These are phyloP conservation scores for Fistulinella cinereoalba DNA, from an alignment of 1,284 basidiomycete genomes.

Conservation along the genomic window DNA sequence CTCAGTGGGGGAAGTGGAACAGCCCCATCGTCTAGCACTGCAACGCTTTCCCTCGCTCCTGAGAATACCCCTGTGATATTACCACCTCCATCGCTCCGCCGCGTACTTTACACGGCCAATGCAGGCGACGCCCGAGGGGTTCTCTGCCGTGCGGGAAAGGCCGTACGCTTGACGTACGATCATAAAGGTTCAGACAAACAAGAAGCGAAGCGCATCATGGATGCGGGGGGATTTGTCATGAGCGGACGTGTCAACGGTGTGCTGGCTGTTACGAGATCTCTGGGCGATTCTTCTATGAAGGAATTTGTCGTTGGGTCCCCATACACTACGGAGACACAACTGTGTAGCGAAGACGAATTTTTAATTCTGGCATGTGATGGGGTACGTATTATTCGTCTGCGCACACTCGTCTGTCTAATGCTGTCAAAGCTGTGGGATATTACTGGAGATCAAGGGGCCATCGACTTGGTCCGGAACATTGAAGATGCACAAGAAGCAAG, in stretches of 20 bases:
- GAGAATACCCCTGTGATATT: slow-evolving; percentile 33
- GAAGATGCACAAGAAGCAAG: slow-evolving; percentile 85
- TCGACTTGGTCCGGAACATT: slow-evolving; percentile 77
- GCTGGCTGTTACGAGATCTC: slow-evolving; percentile 91
- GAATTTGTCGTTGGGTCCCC: slow-evolving; percentile 98
- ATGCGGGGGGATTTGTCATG: slow-evolving; percentile 98
- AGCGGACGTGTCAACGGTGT: slow-evolving; percentile 98
- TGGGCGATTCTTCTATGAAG: slow-evolving; percentile 99
- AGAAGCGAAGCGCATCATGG: slow-evolving; percentile 95
- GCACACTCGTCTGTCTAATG: slow-evolving; percentile 7
- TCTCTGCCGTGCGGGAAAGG: slow-evolving; percentile 84
- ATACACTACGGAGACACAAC: slow-evolving; percentile 94
- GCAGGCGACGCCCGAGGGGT: slow-evolving; percentile 93
- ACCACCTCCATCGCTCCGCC: slow-evolving; percentile 52
- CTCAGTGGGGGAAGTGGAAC: slow-evolving; percentile 48
- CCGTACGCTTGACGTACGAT: slow-evolving; percentile 94
- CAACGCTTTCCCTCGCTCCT: slow-evolving; percentile 17
- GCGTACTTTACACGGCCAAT: slow-evolving; percentile 94
- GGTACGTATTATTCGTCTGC: slow-evolving; percentile 49
- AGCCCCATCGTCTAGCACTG: slow-evolving; percentile 30
- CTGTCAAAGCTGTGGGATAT: slow-evolving; percentile 92
- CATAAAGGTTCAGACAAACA: slow-evolving; percentile 98
- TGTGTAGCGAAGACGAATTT: slow-evolving; percentile 91
- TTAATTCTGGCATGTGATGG: slow-evolving; percentile 97
- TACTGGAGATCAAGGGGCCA: slow-evolving; percentile 86